Evolutionary conservation across 2,329 filamentous ascomycete species (phyloP), one percentile per base, ranked within the genome.

Genomic region (Sordariomycetes sp.): DNA sequence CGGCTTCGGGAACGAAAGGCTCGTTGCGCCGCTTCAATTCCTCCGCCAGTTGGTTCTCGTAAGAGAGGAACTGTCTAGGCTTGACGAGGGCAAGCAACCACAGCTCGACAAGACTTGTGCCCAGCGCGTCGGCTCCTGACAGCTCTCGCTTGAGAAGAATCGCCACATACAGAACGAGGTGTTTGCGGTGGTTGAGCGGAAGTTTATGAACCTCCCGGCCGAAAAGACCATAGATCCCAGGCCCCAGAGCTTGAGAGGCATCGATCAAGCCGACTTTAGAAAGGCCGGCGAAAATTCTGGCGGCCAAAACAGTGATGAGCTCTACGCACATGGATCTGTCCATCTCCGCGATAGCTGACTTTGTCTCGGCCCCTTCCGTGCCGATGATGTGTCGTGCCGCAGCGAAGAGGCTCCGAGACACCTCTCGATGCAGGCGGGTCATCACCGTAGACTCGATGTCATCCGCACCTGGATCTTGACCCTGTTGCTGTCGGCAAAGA

Each of bases 41-140:
- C 58, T 76, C 71, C 4, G 75, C 79, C 5, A 85, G 71, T 24
- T 72, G 70, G 60, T 75, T 74, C 63, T 83, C 79, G 61, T 79
- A 79, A 5, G 67, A 70, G 16, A 81, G 61, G 24, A 71, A 73
- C 48, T 68, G 64, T 3, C 63, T 68, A 4, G 82, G 80, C 62
- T 80, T 81, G 50, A 77, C 73, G 53, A 85, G 69, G 8, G 76
- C 73, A 22, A 77, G 64, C 50, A 80, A 63, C 77, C 82, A 84
- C n/a, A 83, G 67, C 48, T 79, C 76, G 4, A 77, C 68, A 11
- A 79, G 64, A 10, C 72, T 75, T n/a, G 73, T 70, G 1, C 71
- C 74, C 2, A 77, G 64, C 46, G 78, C 70, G 60, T 70, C 70
- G 60, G 81, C 77, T 56, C 79, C 74, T 40, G 76, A 70, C 22